These are phyloP conservation scores for Acer saccharum DNA, from an alignment of 345 rosid genomes.

Conservation along the genomic window DNA sequence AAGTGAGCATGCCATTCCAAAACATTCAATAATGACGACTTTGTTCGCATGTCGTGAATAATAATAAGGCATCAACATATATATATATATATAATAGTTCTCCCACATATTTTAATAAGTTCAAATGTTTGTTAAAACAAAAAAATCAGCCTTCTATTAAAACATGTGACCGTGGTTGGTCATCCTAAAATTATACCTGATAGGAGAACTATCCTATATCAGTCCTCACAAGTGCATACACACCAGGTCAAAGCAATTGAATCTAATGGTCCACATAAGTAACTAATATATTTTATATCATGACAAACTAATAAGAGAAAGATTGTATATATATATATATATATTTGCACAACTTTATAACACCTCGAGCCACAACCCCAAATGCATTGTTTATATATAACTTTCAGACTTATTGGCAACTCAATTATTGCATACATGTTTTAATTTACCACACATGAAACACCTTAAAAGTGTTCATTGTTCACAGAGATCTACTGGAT, in stretches of 20 bases:
- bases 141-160: no score
- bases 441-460: neutral
- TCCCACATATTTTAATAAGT: no score
- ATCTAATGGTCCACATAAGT: no score
- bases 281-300: no score
- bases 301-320: no score
- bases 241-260: no score
- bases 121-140: no score
- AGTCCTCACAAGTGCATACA: no score
- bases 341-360: neutral
- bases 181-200: no score
- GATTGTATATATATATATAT: no score
- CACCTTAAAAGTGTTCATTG: neutral
- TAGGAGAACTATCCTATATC: no score
- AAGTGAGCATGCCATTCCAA: neutral
- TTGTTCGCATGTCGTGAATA: neutral
- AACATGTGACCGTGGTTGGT: no score
- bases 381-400: neutral
- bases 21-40: neutral
- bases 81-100: neutral
- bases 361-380: slow-evolving; percentile 13
- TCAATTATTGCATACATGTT: neutral
- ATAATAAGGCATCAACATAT: neutral
- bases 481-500: neutral
- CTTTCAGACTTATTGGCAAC: neutral